Base-by-base conservation (phyloP, 2,329 filamentous ascomycete species). In the Ambrosiella xylebori region DNA sequence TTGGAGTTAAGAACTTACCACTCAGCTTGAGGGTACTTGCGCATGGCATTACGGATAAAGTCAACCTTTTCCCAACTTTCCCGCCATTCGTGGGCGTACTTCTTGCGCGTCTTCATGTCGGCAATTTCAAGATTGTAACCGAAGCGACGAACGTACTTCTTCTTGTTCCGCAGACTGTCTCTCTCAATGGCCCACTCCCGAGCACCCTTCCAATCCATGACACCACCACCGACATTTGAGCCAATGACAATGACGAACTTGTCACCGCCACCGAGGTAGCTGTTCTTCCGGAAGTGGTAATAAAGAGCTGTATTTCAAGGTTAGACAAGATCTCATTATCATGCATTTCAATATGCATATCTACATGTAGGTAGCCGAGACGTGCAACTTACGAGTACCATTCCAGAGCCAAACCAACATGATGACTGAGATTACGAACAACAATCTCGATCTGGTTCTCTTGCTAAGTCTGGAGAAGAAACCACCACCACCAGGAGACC, bases 11-110 rank as follows among this genome's bases (percentile, higher is more conserved):
- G 11, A 12, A 71, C 82, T 71, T 76, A 95, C 93, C 93, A 98
- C 74, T 98, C 91, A 39, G 91, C 93, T 63, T 95, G 79, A 36
- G 93, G 93, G 67, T 97, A 96, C 69, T 96, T 96, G 68, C 83
- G 81, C 78, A 98, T 84, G 50, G 85, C 83, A 61, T 88, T 86
- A 61, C 91, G 82, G 65, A 98, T 82, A 47, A 88, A 88, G 69
- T 98, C 93, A 61, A 96, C 90, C 75, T 97, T 98, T 72, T 98
- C 93, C 93, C 93, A 98, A 69, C 91, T 94, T 72, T 98, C 93
- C 66, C 93, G 81, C 93, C 93, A 98, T 71, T 98, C 93, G 71
- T 98, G 93, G 36, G 93, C 91, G 68, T 98, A 98, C 63, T 90
- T 83, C 73, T 96, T 97, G 78, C 96, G 95, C 57, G 90, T 95